Conservation (phyloP, 2,329 filamentous ascomycete species). For the Hymenoscyphus albidus region DNA sequence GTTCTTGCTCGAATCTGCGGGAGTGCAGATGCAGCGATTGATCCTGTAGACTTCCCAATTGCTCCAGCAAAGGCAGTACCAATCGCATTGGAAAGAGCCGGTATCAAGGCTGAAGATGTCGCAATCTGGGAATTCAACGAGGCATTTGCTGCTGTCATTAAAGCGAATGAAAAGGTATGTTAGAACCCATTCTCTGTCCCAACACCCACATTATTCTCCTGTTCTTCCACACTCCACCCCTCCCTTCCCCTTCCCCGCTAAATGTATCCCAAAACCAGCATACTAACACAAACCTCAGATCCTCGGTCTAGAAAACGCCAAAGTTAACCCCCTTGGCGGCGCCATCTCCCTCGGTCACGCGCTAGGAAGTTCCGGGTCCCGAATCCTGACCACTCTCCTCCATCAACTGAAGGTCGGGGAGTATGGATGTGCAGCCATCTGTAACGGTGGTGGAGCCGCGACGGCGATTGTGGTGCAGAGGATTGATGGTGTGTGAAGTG, state of each 20-base stretch:
- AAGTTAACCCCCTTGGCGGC: slow-evolving; percentile 83
- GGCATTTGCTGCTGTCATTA: slow-evolving; percentile 92
- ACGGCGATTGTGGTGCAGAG: slow-evolving; percentile 89
- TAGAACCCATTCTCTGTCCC: not conserved
- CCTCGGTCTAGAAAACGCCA: slow-evolving; percentile 70
- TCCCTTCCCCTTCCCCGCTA: not conserved
- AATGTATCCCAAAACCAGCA: not conserved
- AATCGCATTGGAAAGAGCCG: slow-evolving; percentile 80
- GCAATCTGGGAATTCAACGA: slow-evolving; percentile 98
- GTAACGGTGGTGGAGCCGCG: slow-evolving; percentile 91
- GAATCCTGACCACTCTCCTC: slow-evolving; percentile 83
- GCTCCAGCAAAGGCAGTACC: slow-evolving; percentile 91
- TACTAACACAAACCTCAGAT: slow-evolving; percentile 24
- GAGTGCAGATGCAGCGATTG: slow-evolving; percentile 84
- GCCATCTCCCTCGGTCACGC: slow-evolving; percentile 92
- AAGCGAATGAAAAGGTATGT: slow-evolving; percentile 80
- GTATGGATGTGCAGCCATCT: slow-evolving; percentile 93
- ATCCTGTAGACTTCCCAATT: slow-evolving; percentile 89
- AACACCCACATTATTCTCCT: not conserved
- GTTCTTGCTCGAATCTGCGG: slow-evolving; percentile 84
- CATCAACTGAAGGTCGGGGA: slow-evolving; percentile 88
- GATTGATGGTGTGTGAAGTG: slow-evolving; percentile 46
- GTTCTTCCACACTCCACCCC: no score
- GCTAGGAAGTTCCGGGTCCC: slow-evolving; percentile 85
- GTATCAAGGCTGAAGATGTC: slow-evolving; percentile 87